Evolutionary conservation across 2,329 filamentous ascomycete species (phyloP).

Genomic region (Hypoxylon sp.): DNA sequence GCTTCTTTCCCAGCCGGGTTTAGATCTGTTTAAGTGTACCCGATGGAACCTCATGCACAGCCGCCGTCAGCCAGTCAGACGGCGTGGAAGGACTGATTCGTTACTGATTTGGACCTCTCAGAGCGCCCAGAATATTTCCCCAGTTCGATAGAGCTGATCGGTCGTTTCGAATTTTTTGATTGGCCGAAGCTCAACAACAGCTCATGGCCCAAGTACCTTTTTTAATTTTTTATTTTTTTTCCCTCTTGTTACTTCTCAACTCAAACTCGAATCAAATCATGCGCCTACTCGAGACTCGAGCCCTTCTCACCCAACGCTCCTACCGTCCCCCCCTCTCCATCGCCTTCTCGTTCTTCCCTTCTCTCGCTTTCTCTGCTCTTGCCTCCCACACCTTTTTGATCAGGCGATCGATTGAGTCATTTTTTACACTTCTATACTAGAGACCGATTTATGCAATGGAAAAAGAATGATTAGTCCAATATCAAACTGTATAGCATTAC

Average conservation of each 20-base stretch:
- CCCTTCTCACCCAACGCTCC: constrained; percentile 47
- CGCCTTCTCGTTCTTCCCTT: constrained; percentile 49
- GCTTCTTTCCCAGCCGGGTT: constrained; percentile 38
- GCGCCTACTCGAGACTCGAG: constrained; percentile 47
- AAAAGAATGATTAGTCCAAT: constrained; percentile 42
- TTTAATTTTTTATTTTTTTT: constrained; percentile 32
- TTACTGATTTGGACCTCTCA: constrained; percentile 46
- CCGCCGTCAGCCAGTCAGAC: constrained; percentile 45
- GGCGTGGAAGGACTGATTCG: constrained; percentile 44
- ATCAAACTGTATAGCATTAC: constrained; percentile 38
- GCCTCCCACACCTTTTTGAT: constrained; percentile 47
- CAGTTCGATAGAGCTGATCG: constrained; percentile 38
- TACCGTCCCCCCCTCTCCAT: constrained; percentile 43
- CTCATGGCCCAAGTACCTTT: constrained; percentile 35
- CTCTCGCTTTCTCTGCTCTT: constrained; percentile 46
- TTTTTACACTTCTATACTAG: constrained; percentile 41
- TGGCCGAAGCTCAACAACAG: constrained; percentile 55
- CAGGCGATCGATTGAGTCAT: constrained; percentile 52
- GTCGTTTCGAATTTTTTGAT: constrained; percentile 59
- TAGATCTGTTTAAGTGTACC: constrained; percentile 28
- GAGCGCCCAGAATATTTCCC: constrained; percentile 50
- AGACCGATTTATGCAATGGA: constrained; percentile 32
- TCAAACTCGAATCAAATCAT: constrained; percentile 52
- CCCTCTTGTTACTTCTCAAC: constrained; percentile 40
- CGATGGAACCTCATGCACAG: constrained; percentile 28